Base-by-base conservation (phyloP, 1,284 basidiomycete genomes). In the Ganoderma leucocontextum region DNA sequence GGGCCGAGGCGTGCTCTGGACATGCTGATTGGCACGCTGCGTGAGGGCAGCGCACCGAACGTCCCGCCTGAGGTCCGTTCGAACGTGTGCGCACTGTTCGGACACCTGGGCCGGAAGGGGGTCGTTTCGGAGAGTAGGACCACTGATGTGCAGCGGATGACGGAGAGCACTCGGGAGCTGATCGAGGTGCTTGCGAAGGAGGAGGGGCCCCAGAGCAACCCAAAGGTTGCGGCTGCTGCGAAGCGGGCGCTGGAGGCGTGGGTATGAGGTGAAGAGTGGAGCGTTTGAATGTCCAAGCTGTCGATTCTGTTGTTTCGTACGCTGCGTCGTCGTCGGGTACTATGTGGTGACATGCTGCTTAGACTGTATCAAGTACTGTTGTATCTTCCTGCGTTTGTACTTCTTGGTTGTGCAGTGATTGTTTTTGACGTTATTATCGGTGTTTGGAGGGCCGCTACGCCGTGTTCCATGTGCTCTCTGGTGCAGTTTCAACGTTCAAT, bases 1-100 rank as follows among this genome's bases (percentile, higher is more conserved):
- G 66, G 77, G 78, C 71, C 89, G 80, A 68, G 81, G 69, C 85
- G 84, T 68, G 86, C 89, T 13, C 81, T 93, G 47, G 91, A 94
- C 75, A 88, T 89, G 82, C 83, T 95, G 61, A 79, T 87, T 59
- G 82, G 82, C 60, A 86, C 90, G 58, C 80, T 95, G 66, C 78
- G 76, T 55, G 69, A 72, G 35, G 58, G 66, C 47, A 87, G 85
- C 71, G 78, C 85, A 39, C 84, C 87, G 65, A 85, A 74, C 33
- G 88, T 88, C 74, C 90, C 90, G 22, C 80, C 86, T 22, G 93
- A 94, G 80, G 85, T 95, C 63, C 87, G 92, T 61, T 82, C 87
- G 33, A 95, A 95, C 74, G 85, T 88, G 29, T 94, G 93, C 75
- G 86, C 89, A 6, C 83, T 95, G 70, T 80, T 94, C 36, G 83